Conservation (phyloP, 345 rosid species). For the Raphanus raphanistrum region DNA sequence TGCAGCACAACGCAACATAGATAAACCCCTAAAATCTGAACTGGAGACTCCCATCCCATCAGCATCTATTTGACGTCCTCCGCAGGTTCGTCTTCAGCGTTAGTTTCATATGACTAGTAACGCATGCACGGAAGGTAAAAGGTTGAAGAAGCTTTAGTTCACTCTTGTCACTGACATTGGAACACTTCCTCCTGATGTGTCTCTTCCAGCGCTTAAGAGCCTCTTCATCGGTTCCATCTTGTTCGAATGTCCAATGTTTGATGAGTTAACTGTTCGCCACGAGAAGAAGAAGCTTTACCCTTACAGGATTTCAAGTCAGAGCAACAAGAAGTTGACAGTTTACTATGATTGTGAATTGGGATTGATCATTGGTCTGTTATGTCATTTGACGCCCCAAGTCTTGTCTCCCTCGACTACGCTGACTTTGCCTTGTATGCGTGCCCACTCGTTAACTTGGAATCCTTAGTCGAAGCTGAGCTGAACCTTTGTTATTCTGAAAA, state of each 20-base stretch:
- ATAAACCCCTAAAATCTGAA: too few relatives aligned
- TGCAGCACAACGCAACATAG: too few relatives aligned
- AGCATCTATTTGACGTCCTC: too few relatives aligned
- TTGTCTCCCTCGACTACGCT: background rate
- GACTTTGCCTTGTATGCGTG: background rate
- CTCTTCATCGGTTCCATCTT: background rate
- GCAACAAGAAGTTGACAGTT: constrained; percentile 3
- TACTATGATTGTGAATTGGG: too few relatives aligned
- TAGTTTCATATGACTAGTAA: too few relatives aligned
- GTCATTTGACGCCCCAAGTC: too few relatives aligned
- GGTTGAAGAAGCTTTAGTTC: too few relatives aligned
- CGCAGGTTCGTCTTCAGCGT: too few relatives aligned
- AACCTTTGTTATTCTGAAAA: background rate
- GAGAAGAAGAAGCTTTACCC: too few relatives aligned
- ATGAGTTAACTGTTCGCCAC: constrained; percentile 6
- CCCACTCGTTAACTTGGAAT: background rate
- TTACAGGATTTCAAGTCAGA: background rate
- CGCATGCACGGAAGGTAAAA: too few relatives aligned
- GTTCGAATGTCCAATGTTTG: constrained; percentile 9
- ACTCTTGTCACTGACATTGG: background rate
- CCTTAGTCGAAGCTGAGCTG: constrained; percentile 8
- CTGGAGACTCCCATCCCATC: too few relatives aligned
- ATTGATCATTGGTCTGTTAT: too few relatives aligned
- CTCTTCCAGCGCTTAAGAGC: constrained; percentile 21
- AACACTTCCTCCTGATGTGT: background rate